Evolutionary conservation across 352 stramenopile genomes (phyloP).

Genomic region (Thalassiosira mediterranea): DNA sequence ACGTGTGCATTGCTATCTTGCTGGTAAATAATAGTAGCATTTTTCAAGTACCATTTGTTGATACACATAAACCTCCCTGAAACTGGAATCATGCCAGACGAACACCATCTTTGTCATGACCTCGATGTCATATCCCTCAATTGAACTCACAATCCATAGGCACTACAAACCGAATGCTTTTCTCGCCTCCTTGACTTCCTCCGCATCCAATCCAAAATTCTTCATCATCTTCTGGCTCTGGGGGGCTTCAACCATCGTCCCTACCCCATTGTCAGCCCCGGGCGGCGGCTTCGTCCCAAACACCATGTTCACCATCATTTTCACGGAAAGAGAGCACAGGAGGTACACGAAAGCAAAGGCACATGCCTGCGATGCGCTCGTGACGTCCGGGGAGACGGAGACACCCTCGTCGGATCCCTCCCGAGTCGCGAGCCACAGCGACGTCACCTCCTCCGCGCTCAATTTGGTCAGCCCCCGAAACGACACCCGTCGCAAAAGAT

Average conservation of each 20-base stretch:
- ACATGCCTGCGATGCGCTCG: slow-evolving; percentile 57
- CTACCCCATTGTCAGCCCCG: slow-evolving; percentile 64
- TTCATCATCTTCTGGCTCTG: slow-evolving; percentile 50
- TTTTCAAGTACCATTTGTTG: background rate
- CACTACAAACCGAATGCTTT: slow-evolving; percentile 25
- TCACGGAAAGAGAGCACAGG: slow-evolving; percentile 63
- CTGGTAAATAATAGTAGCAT: too few relatives aligned
- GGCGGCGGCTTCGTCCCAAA: slow-evolving; percentile 61
- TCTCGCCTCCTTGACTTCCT: slow-evolving; percentile 44
- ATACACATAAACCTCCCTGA: too few relatives aligned
- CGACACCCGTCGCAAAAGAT: slow-evolving; percentile 58
- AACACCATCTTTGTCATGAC: too few relatives aligned
- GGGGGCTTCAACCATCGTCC: slow-evolving; percentile 59
- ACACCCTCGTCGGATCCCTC: too few relatives aligned
- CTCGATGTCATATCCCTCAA: too few relatives aligned
- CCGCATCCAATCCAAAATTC: slow-evolving; percentile 45
- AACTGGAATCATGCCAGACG: too few relatives aligned
- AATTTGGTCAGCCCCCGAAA: too few relatives aligned
- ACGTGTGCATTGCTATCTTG: too few relatives aligned
- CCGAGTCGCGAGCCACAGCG: too few relatives aligned
- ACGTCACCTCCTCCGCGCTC: too few relatives aligned
- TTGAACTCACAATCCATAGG: too few relatives aligned
- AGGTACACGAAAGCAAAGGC: slow-evolving; percentile 79
- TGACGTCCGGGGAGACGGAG: slow-evolving; percentile 24
- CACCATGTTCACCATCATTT: slow-evolving; percentile 67